Percentiles rank a stretch among this genome's conserved stretches.
phyloP scores from a whole-genome alignment of 352 stramenopile genomes.

The Phytophthora colocasiae region DNA sequence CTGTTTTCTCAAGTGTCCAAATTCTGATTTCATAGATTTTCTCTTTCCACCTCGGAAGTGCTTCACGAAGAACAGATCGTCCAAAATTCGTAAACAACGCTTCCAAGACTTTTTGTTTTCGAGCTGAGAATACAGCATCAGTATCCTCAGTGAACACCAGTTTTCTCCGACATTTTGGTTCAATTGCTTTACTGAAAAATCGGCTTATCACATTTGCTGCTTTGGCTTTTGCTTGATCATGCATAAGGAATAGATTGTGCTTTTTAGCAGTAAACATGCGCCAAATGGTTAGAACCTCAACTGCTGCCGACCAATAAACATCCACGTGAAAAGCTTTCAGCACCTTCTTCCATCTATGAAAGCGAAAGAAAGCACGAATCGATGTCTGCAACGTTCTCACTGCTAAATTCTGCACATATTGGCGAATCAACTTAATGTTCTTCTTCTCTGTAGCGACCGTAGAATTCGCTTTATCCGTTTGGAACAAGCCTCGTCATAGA shows the following conservation, averaged over 20 bases:
- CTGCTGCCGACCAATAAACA: constrained; percentile 41
- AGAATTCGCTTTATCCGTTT: constrained; percentile 44
- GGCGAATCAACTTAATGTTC: constrained; percentile 57
- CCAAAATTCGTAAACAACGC: constrained; percentile 12
- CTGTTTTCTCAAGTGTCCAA: constrained; percentile 25
- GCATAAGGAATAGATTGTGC: constrained; percentile 28
- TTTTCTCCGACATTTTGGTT: constrained; percentile 11
- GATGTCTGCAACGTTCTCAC: constrained; percentile 50
- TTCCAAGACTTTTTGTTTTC: constrained; percentile 15
- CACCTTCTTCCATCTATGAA: constrained; percentile 47
- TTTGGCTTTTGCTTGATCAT: constrained; percentile 20
- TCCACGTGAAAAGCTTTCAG: constrained; percentile 51
- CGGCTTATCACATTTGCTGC: constrained; percentile 35
- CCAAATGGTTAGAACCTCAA: constrained; percentile 54
- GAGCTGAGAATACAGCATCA: not conserved
- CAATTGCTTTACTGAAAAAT: constrained; percentile 40
- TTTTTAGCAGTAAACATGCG: constrained; percentile 46
- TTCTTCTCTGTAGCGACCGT: constrained; percentile 53
- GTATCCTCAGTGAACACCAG: constrained; percentile 5
- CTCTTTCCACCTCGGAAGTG: constrained; percentile 47
- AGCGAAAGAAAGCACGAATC: constrained; percentile 43
- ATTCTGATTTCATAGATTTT: constrained; percentile 29
- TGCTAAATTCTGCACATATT: constrained; percentile 53
- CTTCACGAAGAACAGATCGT: constrained; percentile 21
- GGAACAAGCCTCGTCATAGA: constrained; percentile 37